Evolutionary conservation across 1,139 yeast genomes (phyloP).

Genomic region (Yamadazyma membranifaciens): DNA sequence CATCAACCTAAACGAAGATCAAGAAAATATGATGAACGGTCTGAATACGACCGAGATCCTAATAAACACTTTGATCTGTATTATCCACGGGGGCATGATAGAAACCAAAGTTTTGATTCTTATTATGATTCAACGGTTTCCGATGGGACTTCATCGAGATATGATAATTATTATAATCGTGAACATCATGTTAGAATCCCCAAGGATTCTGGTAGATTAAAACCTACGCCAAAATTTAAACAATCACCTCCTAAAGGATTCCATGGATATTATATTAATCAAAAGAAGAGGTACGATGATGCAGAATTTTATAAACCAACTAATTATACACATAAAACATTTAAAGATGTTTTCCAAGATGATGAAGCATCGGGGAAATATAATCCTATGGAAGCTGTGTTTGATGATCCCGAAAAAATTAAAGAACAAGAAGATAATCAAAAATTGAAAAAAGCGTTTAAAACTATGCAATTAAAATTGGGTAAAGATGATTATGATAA

Average conservation of each 20-base stretch:
- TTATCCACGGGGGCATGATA: background rate
- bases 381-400: slow-evolving; percentile 45
- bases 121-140: slow-evolving; percentile 1
- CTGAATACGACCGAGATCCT: slow-evolving; percentile 3
- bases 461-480: slow-evolving; percentile 27
- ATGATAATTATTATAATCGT: slow-evolving; percentile 13
- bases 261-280: slow-evolving; percentile 39
- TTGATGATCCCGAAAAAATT: slow-evolving; percentile 26
- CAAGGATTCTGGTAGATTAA: slow-evolving; percentile 1
- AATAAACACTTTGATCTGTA: background rate
- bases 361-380: slow-evolving; percentile 28
- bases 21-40: slow-evolving; percentile 6
- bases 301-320: slow-evolving; percentile 34
- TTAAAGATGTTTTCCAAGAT: slow-evolving; percentile 39
- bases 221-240: slow-evolving; percentile 3
- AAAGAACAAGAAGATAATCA: slow-evolving; percentile 20
- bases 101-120: slow-evolving; percentile 6
- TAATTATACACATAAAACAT: slow-evolving; percentile 42
- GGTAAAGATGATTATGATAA: slow-evolving; percentile 34
- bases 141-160: slow-evolving; percentile 1
- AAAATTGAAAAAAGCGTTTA: slow-evolving; percentile 28
- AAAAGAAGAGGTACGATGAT: slow-evolving; percentile 33
- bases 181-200: slow-evolving; percentile 12
- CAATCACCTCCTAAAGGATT: slow-evolving; percentile 3
- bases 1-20: slow-evolving; percentile 2